A percentile compares a stretch with the other conserved stretches of the same genome.
Evolutionary conservation across 371 early-diverging fungal species (phyloP).

Genomic region (Pancytospora philotis): DNA sequence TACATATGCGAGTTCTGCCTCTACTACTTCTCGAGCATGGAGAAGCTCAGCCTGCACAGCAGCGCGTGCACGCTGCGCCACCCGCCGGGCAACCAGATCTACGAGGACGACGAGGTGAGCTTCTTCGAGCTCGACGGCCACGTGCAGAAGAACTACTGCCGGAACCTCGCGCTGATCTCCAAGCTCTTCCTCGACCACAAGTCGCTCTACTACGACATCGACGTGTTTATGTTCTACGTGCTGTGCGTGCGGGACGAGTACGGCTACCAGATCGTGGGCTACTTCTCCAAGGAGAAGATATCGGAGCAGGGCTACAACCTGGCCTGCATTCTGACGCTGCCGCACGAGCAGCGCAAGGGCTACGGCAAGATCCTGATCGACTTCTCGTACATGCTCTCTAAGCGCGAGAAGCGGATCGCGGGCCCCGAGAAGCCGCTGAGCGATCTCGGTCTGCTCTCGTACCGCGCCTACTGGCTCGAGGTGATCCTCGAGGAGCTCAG

Average conservation of each 20-base stretch:
- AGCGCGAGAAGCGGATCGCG: conserved; percentile 79
- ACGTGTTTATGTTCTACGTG: conserved; percentile 92
- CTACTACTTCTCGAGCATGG: conserved; percentile 71
- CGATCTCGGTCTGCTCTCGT: conserved; percentile 84
- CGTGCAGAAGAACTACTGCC: conserved; percentile 77
- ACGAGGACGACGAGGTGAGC: conserved; percentile 72
- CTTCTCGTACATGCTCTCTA: conserved; percentile 83
- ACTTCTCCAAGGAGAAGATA: conserved; percentile 95
- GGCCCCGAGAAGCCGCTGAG: conserved; percentile 95
- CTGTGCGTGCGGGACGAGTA: conserved; percentile 65
- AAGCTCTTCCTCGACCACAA: conserved; percentile 98
- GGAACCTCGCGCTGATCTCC: conserved; percentile 83
- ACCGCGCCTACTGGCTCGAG: conserved; percentile 54
- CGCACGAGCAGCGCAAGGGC: conserved; percentile 89
- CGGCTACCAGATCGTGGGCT: conserved; percentile 84
- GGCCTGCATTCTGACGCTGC: conserved; percentile 96
- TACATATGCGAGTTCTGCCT: conserved; percentile 92
- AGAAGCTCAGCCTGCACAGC: conserved; percentile 63
- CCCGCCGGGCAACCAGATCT: conserved; percentile 96
- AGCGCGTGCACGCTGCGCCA: conserved; percentile 69
- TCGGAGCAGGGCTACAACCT: conserved; percentile 83
- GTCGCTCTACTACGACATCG: conserved; percentile 95
- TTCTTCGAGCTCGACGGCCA: conserved; percentile 83
- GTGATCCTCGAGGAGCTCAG: conserved; percentile 43
- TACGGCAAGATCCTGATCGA: conserved; percentile 88